phyloP scores from a whole-genome alignment of 73 alveolate species.

The Paramecium biaurelia region DNA sequence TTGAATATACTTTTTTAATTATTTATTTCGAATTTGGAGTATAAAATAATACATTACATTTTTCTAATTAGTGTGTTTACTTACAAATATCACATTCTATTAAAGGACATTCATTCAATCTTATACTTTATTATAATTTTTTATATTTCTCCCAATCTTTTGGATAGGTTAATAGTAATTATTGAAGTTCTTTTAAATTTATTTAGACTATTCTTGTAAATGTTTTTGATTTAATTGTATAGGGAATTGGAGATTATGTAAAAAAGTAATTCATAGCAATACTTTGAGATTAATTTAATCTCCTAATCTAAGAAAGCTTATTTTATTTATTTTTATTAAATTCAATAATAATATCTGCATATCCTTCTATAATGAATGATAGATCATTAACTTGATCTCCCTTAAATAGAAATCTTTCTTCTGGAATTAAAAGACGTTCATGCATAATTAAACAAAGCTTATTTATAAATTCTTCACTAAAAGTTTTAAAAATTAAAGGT shows the following conservation, averaged over 20 bases:
- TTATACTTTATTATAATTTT: neutral
- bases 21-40: neutral
- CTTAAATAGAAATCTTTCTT: neutral
- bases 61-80: neutral
- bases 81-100: neutral
- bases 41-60: neutral
- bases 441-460: neutral
- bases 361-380: slow-evolving; percentile 49
- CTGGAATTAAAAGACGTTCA: neutral
- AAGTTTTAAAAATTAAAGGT: neutral
- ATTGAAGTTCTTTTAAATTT: neutral
- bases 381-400: neutral
- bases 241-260: neutral
- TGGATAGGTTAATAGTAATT: neutral
- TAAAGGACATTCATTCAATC: neutral
- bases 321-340: neutral
- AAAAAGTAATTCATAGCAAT: neutral
- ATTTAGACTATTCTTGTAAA: neutral
- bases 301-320: neutral
- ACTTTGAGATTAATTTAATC: neutral
- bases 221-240: neutral
- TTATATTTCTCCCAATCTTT: neutral
- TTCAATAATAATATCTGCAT: neutral
- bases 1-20: neutral
- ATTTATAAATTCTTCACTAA: slow-evolving; percentile 33